Base-by-base conservation (phyloP, 805 yeast genomes). In the Pichia sporocuriosa region DNA sequence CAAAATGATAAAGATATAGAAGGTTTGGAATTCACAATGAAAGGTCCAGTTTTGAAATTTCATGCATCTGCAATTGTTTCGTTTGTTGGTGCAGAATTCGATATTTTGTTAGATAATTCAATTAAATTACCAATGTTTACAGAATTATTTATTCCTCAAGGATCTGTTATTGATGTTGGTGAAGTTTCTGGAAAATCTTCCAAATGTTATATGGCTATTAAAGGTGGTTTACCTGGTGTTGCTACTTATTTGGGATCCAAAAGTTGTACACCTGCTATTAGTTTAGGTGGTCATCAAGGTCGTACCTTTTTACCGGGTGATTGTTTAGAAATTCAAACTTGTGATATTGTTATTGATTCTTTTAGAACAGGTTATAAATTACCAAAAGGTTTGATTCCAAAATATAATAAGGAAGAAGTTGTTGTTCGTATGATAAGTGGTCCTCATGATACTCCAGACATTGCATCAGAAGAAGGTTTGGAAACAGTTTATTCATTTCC, bases 231-330 rank as follows among this genome's bases (percentile, higher is more conserved):
- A 6, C 61, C 60, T 6, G 54, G 51, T 25, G 63, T 58, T 35
- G 63, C 63, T 6, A 11, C 25, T 2, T 58, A 56, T 42, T 37
- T 58, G 17, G 61, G 59, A 5, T 58, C 62, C 4, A 58, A 58
- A 30, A 46, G 56, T 42, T 58, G 62, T 42, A 47, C 57, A 6
- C 62, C 62, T 17, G 47, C 59, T 4, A 40, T 58, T 13, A 44
- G 42, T 6, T 31, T 58, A 6, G 62, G 62, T 31, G 62, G 62
- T 10, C 62, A 58, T 40, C 62, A 58, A 40, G 62, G 62, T 17
- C 45, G 62, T 23, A 52, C 52, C 3, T 43, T 58, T 23, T 43
- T 58, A 9, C 48, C 56, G 10, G 62, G 62, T 35, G 62, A 58
- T 37, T 58, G 62, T 44, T 42, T 58, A 22, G 44, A 48, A 33